A percentile compares a stretch with the other conserved stretches of the same genome.
Evolutionary conservation across 176 grass and related monocot genomes (phyloP).

Genomic region (Elymus sibiricus): DNA sequence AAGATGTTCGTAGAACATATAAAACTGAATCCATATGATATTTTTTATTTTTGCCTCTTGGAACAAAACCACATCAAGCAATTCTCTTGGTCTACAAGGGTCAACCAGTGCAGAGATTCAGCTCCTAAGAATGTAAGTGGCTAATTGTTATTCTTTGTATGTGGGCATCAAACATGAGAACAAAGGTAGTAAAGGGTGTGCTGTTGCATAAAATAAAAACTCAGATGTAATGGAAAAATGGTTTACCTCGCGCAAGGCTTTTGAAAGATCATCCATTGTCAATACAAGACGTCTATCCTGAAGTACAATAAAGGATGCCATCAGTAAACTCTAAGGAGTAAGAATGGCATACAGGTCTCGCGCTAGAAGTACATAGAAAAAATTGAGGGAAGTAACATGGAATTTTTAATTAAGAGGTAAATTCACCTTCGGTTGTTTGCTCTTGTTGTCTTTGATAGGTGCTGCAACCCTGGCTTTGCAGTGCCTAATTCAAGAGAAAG

Average conservation of each 20-base stretch:
- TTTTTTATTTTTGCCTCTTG: not conserved
- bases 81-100: not conserved
- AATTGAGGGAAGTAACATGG: not conserved
- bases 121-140: not conserved
- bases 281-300: slow-evolving; percentile 97
- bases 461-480: slow-evolving; percentile 95
- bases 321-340: slow-evolving; percentile 10
- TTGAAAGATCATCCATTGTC: slow-evolving; percentile 98
- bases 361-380: not conserved
- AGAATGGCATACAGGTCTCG: not conserved
- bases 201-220: not conserved
- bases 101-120: not conserved
- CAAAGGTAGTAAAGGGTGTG: not conserved
- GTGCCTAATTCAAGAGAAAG: slow-evolving; percentile 52
- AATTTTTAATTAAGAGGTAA: slow-evolving; percentile 8
- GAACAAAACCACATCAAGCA: not conserved
- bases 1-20: slow-evolving; percentile 16
- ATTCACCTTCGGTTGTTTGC: slow-evolving; percentile 93
- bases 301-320: slow-evolving; percentile 18
- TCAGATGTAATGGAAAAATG: not conserved
- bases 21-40: slow-evolving; percentile 15
- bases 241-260: slow-evolving; percentile 81
- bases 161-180: not conserved
- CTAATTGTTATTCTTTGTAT: not conserved
- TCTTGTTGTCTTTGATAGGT: slow-evolving; percentile 98